Evolutionary conservation across 2,329 filamentous ascomycete genomes (phyloP), one percentile per base, ranked within the genome.

Genomic region (Calycina herbarum): DNA sequence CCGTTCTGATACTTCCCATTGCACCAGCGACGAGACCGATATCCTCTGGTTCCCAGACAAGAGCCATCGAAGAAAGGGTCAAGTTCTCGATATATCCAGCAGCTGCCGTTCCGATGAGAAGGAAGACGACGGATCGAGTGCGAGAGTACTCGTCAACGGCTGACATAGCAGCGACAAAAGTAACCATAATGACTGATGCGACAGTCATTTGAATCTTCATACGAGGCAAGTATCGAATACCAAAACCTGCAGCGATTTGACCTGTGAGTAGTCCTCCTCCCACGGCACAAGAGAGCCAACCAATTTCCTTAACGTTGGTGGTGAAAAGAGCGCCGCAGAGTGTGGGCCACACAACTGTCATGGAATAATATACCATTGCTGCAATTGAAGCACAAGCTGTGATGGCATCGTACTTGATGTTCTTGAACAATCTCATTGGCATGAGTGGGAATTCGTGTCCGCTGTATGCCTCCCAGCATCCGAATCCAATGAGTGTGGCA

Each of bases 21-120:
- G 81, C 76, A 20, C 81, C 81, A 5, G 69, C 79, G 63, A 72
- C 80, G 17, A 82, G 76, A 17, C 81, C 80, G 57, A 82, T 82
- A 66, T 82, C 81, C 67, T 81, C 78, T 5, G 81, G 74, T 64
- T 80, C 80, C 72, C 78, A 81, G 54, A 83, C 77, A 10, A 81
- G 76, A 1, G 79, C 79, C 31, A 82, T 79, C 7, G 78, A 79
- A 0, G 80, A 78, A 60, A 81, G 75, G n/a, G 76, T 72, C 61
- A 80, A 73, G 70, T 78, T 79, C 66, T 80, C 78, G 62, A 80
- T 74, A 67, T 76, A 78, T 1, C 79, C 78, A 29, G 78, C 76
- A 56, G 72, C 74, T 33, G 73, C 68, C 59, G 73, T 74, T 8
- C 72, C 76, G 7, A 80, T 58, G 7, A 74, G 66, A 20, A 76